Evolutionary conservation across 306 rosid genomes (phyloP).

Genomic region (Inga oerstediana): DNA sequence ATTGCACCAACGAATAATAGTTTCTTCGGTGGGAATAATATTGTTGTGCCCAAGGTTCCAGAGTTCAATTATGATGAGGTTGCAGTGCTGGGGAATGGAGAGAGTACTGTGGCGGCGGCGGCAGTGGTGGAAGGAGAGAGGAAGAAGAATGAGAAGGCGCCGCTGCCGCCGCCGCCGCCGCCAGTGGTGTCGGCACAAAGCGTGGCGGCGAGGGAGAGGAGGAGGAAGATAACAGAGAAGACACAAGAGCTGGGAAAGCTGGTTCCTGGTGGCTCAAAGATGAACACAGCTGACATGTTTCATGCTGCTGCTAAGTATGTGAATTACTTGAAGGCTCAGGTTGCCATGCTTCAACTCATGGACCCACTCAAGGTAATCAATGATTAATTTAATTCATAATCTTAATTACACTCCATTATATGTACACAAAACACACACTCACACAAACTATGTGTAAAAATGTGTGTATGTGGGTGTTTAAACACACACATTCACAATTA

Average conservation of each 20-base stretch:
- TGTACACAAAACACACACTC: too few relatives aligned
- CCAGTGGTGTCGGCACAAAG: conserved; percentile 58
- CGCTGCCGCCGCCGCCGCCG: not conserved
- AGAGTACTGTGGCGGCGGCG: not conserved
- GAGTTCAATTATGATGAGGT: not conserved
- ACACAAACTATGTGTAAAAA: too few relatives aligned
- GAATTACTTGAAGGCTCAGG: conserved; percentile 74
- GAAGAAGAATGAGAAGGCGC: not conserved
- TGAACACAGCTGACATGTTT: conserved; percentile 97
- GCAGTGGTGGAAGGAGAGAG: not conserved
- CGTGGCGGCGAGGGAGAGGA: conserved; percentile 78
- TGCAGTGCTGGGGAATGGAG: not conserved
- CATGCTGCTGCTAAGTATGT: conserved; percentile 72
- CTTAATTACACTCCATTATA: not conserved
- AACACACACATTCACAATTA: too few relatives aligned
- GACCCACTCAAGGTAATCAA: conserved; percentile 34
- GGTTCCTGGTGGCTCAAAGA: conserved; percentile 72
- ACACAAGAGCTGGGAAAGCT: conserved; percentile 79
- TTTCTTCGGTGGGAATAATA: not conserved
- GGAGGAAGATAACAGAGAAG: conserved; percentile 79
- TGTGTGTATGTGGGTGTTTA: too few relatives aligned
- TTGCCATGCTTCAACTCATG: conserved; percentile 57
- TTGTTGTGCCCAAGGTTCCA: not conserved
- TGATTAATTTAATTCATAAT: not conserved
- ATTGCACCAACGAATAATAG: not conserved